These are phyloP conservation scores for Climacium dendroides DNA, from an alignment of 225 moss, liverwort and hornwort species.

Conservation along the genomic window DNA sequence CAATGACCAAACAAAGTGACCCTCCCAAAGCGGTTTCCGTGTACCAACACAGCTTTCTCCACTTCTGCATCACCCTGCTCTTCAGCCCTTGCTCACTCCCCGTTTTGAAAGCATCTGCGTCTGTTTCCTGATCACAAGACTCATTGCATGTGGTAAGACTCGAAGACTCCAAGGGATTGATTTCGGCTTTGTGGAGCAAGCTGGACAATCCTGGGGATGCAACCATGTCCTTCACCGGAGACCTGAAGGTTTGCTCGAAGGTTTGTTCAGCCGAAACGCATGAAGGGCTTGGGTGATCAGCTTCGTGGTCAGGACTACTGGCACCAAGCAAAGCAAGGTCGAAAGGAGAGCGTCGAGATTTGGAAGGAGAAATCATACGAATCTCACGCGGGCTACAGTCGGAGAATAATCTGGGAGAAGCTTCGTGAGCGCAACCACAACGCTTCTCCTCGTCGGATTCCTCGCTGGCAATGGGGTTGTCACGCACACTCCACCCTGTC, in stretches of 20 bases:
- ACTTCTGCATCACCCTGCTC: neutral
- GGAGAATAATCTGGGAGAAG: neutral
- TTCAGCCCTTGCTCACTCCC: neutral
- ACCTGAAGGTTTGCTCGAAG: neutral
- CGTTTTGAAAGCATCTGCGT: neutral
- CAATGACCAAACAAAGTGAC: conserved; percentile 53
- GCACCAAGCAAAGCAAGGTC: neutral
- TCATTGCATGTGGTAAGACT: neutral
- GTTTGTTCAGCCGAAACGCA: neutral
- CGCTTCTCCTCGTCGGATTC: conserved; percentile 47
- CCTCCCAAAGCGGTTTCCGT: conserved; percentile 47
- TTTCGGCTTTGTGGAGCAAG: conserved; percentile 17
- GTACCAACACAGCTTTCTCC: conserved; percentile 20
- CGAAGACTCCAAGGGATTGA: neutral
- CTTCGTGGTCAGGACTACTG: neutral
- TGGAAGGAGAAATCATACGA: conserved; percentile 12
- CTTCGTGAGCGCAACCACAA: neutral
- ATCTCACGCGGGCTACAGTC: conserved; percentile 27
- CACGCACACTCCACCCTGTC: conserved; percentile 75
- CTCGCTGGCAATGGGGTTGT: conserved; percentile 86
- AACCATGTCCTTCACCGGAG: neutral
- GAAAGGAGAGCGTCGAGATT: neutral
- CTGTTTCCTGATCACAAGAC: neutral
- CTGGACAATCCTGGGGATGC: conserved; percentile 7
- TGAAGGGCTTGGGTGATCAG: neutral